phyloP scores from a whole-genome alignment of 305 asterid species.

The Fraxinus baroniana region DNA sequence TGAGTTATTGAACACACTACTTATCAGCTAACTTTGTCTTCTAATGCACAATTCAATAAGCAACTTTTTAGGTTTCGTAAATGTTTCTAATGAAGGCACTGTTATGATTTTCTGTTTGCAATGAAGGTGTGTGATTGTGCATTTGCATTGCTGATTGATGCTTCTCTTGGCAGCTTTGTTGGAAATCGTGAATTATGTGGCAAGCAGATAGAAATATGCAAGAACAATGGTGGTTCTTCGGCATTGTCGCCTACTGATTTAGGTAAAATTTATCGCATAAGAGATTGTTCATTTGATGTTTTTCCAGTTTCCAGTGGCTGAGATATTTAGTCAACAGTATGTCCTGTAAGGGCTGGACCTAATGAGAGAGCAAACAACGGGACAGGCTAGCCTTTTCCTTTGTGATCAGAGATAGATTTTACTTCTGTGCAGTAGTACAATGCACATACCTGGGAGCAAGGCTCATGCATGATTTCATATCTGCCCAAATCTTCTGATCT shows the following conservation, averaged over 20 bases:
- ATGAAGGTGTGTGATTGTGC: background rate
- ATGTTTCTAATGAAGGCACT: constrained; percentile 7
- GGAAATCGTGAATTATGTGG: constrained; percentile 97
- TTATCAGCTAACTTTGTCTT: constrained; percentile 9
- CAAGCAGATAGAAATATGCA: constrained; percentile 63
- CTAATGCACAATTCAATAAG: constrained; percentile 7
- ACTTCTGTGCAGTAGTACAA: background rate
- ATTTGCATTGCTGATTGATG: constrained; percentile 25
- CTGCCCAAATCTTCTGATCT: background rate
- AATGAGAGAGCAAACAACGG: background rate
- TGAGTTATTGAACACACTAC: background rate
- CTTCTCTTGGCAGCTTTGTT: constrained; percentile 59
- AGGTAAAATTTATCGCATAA: constrained; percentile 39
- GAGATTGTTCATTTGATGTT: constrained; percentile 10
- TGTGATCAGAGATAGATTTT: background rate
- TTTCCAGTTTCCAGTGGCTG: background rate
- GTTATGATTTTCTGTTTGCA: background rate
- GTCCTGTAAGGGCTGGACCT: constrained; percentile 5
- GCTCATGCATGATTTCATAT: background rate
- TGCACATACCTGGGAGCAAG: background rate
- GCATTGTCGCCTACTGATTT: constrained; percentile 40
- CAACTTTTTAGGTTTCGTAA: constrained; percentile 17
- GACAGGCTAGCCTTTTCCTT: constrained; percentile 2
- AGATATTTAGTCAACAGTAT: constrained; percentile 1
- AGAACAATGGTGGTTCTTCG: constrained; percentile 45